A percentile compares a stretch with the other conserved stretches of the same genome.
These are phyloP conservation scores for Eurotiales sp. DNA, from an alignment of 2,329 filamentous ascomycete species.

Conservation along the genomic window DNA sequence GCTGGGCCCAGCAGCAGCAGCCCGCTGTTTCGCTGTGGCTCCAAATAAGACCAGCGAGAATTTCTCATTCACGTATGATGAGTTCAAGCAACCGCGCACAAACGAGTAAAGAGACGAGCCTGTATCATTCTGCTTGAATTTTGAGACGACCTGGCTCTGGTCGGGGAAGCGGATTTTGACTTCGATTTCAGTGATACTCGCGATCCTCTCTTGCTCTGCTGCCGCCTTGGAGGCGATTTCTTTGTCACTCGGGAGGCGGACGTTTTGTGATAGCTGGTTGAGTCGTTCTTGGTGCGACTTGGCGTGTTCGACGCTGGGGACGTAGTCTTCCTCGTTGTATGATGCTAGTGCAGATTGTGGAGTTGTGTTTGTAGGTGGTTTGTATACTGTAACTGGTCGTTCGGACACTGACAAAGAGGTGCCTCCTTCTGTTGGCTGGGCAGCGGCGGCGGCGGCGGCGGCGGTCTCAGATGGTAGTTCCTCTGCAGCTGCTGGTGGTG, in stretches of 20 bases:
- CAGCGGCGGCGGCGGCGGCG: too few relatives aligned
- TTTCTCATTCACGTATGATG: slow-evolving; percentile 51
- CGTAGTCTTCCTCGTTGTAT: slow-evolving; percentile 71
- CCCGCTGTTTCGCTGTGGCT: slow-evolving; percentile 17
- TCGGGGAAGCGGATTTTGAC: slow-evolving; percentile 87
- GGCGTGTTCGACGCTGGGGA: slow-evolving; percentile 78
- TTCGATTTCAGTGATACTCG: slow-evolving; percentile 63
- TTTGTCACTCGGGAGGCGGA: slow-evolving; percentile 73
- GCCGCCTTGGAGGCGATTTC: slow-evolving; percentile 70
- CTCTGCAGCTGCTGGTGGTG: background rate
- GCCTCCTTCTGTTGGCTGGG: slow-evolving; percentile 20
- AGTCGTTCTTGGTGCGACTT: slow-evolving; percentile 74
- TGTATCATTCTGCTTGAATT: slow-evolving; percentile 65
- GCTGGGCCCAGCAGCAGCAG: background rate
- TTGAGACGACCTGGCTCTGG: slow-evolving; percentile 70
- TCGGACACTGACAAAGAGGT: slow-evolving; percentile 38
- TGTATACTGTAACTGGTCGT: slow-evolving; percentile 64
- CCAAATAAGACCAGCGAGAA: slow-evolving; percentile 68
- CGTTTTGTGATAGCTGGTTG: slow-evolving; percentile 72
- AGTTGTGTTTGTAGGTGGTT: slow-evolving; percentile 68
- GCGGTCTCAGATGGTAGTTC: slow-evolving; percentile 1
- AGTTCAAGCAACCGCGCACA: slow-evolving; percentile 67
- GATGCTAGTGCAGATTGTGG: slow-evolving; percentile 68
- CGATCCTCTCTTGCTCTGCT: slow-evolving; percentile 62
- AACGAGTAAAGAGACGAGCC: slow-evolving; percentile 69